Evolutionary conservation across 2,329 filamentous ascomycete genomes (phyloP).

Genomic region (Hypomyces rosellus): DNA sequence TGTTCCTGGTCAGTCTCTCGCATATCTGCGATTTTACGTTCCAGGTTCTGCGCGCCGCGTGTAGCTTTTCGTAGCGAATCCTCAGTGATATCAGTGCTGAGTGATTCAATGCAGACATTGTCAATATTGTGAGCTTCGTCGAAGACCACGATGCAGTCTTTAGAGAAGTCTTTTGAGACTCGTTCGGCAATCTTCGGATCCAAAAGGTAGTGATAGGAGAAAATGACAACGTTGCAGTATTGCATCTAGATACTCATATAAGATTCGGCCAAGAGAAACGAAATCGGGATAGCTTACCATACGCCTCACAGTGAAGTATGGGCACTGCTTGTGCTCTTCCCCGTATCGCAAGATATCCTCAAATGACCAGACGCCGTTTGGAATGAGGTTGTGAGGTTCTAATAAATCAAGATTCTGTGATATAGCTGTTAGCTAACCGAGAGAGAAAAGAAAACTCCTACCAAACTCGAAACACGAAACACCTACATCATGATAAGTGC

Average conservation of each 20-base stretch:
- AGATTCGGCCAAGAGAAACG: background rate
- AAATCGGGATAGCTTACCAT: constrained; percentile 58
- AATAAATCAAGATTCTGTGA: constrained; percentile 80
- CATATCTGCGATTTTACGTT: constrained; percentile 88
- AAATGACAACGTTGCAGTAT: constrained; percentile 98
- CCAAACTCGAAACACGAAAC: background rate
- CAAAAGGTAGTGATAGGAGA: constrained; percentile 96
- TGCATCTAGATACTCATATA: constrained; percentile 61
- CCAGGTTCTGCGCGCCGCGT: constrained; percentile 82
- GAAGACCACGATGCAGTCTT: constrained; percentile 97
- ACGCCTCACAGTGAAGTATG: constrained; percentile 89
- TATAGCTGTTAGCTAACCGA: background rate
- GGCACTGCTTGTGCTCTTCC: constrained; percentile 93
- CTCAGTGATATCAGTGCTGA: constrained; percentile 95
- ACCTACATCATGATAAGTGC: constrained; percentile 85
- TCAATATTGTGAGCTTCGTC: constrained; percentile 99
- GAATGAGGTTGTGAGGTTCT: constrained; percentile 90
- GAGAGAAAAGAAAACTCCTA: background rate
- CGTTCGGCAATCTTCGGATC: constrained; percentile 97
- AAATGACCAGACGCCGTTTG: constrained; percentile 91
- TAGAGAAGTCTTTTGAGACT: constrained; percentile 91
- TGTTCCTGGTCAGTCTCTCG: constrained; percentile 93
- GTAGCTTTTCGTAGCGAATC: constrained; percentile 89
- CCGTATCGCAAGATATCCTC: constrained; percentile 85
- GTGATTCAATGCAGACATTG: constrained; percentile 96